phyloP scores from a whole-genome alignment of 441 rosid species.

The Hypseocharis bilobata region DNA sequence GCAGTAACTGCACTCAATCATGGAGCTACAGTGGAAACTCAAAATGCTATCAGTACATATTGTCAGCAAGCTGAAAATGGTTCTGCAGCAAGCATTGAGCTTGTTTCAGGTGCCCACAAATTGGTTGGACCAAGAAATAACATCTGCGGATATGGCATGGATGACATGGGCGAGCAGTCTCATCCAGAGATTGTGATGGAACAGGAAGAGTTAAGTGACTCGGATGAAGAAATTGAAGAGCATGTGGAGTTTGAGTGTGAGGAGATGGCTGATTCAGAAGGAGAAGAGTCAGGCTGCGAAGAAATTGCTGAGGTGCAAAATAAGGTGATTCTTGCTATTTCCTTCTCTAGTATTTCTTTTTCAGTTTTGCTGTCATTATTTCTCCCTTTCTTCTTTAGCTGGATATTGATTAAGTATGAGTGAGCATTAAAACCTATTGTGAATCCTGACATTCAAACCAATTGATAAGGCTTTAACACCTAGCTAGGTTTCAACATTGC shows the following conservation, averaged over 20 bases:
- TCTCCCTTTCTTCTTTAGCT: background rate
- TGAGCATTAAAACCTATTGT: background rate
- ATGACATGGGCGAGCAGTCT: conserved; percentile 44
- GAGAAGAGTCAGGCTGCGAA: conserved; percentile 56
- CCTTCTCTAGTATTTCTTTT: background rate
- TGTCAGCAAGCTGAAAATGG: conserved; percentile 21
- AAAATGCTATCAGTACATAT: conserved; percentile 22
- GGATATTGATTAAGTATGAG: background rate
- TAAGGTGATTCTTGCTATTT: conserved; percentile 36
- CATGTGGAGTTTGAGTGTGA: conserved; percentile 92
- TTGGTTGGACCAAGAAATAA: conserved; percentile 28
- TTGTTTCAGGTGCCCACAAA: conserved; percentile 27
- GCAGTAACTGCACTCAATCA: conserved; percentile 16
- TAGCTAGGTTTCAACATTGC: background rate
- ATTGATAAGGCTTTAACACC: background rate
- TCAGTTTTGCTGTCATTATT: background rate
- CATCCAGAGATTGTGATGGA: conserved; percentile 89
- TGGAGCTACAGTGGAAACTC: conserved; percentile 28
- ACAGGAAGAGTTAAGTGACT: conserved; percentile 92
- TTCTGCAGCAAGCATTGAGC: conserved; percentile 11
- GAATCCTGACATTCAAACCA: background rate
- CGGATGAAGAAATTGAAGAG: conserved; percentile 86
- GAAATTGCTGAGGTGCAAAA: conserved; percentile 38
- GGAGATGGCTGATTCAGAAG: conserved; percentile 97
- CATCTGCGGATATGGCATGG: conserved; percentile 29